Evolutionary conservation across 2,329 filamentous ascomycete genomes (phyloP).

Genomic region (Boeremia lycopersici): DNA sequence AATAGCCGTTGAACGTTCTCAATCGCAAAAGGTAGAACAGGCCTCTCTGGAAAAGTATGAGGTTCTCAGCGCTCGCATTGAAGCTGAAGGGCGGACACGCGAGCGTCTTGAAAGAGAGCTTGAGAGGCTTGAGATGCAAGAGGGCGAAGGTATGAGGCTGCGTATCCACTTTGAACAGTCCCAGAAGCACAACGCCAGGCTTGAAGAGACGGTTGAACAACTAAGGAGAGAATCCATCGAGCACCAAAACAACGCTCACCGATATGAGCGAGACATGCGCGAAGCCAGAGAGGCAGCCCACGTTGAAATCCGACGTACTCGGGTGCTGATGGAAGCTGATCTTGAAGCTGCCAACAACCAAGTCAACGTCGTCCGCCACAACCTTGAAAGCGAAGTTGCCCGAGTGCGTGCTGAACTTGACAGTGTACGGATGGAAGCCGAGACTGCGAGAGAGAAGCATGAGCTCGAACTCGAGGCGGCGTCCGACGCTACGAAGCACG

Average conservation of each 20-base stretch:
- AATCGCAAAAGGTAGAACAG: slow-evolving; percentile 72
- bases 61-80: slow-evolving; percentile 59
- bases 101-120: slow-evolving; percentile 55
- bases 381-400: slow-evolving; percentile 79
- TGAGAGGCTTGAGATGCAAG: slow-evolving; percentile 57
- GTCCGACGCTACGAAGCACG: slow-evolving; percentile 68
- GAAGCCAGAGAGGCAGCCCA: slow-evolving; percentile 81
- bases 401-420: slow-evolving; percentile 78
- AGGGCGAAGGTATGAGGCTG: slow-evolving; percentile 77
- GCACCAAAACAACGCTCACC: slow-evolving; percentile 70
- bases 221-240: slow-evolving; percentile 71
- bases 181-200: slow-evolving; percentile 65
- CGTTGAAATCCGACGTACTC: slow-evolving; percentile 80
- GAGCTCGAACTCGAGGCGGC: slow-evolving; percentile 86
- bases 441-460: slow-evolving; percentile 78
- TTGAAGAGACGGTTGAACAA: slow-evolving; percentile 62
- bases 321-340: slow-evolving; percentile 78
- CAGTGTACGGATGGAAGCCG: slow-evolving; percentile 75
- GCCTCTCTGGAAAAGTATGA: slow-evolving; percentile 61
- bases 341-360: slow-evolving; percentile 84
- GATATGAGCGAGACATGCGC: slow-evolving; percentile 80
- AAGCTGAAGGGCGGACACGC: slow-evolving; percentile 51
- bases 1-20: slow-evolving; percentile 80
- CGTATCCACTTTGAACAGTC: slow-evolving; percentile 73
- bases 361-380: slow-evolving; percentile 79